phyloP scores from a whole-genome alignment of 345 rosid species.

The Linum tenue region DNA sequence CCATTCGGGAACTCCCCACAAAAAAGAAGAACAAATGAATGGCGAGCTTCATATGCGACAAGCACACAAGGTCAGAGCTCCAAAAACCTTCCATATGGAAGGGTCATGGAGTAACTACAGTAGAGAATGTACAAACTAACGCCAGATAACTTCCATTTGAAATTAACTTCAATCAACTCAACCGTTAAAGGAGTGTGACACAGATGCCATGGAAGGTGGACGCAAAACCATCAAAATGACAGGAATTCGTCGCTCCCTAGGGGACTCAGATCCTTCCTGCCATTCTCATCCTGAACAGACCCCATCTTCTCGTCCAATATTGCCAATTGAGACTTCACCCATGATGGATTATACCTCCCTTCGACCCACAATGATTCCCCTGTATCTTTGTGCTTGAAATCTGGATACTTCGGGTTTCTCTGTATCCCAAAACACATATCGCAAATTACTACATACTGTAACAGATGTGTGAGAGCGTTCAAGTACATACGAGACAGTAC shows the following conservation, averaged over 20 bases:
- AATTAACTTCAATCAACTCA: too few relatives aligned
- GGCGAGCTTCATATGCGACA: too few relatives aligned
- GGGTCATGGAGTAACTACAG: too few relatives aligned
- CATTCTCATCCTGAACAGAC: conserved; percentile 22
- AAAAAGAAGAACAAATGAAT: too few relatives aligned
- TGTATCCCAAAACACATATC: conserved; percentile 15
- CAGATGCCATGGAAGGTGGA: too few relatives aligned
- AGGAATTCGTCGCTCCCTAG: conserved; percentile 28
- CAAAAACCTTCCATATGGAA: too few relatives aligned
- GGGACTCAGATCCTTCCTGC: conserved; percentile 20
- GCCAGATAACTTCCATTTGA: too few relatives aligned
- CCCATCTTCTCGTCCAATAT: conserved; percentile 40
- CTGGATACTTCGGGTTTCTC: conserved; percentile 59
- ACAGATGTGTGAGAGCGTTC: neutral
- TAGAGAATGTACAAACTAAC: too few relatives aligned
- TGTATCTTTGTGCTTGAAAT: conserved; percentile 67
- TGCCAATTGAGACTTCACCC: conserved; percentile 52
- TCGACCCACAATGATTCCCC: conserved; percentile 65
- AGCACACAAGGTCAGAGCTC: too few relatives aligned
- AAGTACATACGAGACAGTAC: neutral
- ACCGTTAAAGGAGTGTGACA: too few relatives aligned
- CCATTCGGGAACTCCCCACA: too few relatives aligned
- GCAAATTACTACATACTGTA: neutral
- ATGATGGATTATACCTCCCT: conserved; percentile 47
- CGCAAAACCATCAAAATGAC: conserved; percentile 15